A percentile compares a stretch with the other conserved stretches of the same genome.
Evolutionary conservation across 2,329 filamentous ascomycete genomes (phyloP).

Genomic region (Blastomyces gilchristii): DNA sequence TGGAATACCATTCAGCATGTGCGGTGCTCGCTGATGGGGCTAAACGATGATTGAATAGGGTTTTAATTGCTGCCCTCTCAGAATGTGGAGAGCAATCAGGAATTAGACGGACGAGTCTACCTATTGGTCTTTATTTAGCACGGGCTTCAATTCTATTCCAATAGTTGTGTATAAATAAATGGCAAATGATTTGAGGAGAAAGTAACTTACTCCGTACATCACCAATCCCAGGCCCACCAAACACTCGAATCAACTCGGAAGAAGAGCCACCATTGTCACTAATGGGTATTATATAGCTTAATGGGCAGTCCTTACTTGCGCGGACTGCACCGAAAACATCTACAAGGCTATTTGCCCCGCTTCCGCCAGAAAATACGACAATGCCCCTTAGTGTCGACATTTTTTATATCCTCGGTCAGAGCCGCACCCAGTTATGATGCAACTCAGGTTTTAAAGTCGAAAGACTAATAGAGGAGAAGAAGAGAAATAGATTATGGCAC

Average conservation of each 20-base stretch:
- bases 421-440: neutral
- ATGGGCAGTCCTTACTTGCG: slow-evolving; percentile 53
- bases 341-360: slow-evolving; percentile 86
- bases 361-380: slow-evolving; percentile 83
- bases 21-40: slow-evolving; percentile 52
- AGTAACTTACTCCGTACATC: slow-evolving; percentile 59
- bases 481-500: neutral
- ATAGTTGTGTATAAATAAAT: neutral
- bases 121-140: slow-evolving; percentile 36
- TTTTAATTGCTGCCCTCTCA: slow-evolving; percentile 65
- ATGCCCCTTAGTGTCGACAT: slow-evolving; percentile 43
- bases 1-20: slow-evolving; percentile 71
- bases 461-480: neutral
- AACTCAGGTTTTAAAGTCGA: neutral
- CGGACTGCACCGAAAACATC: slow-evolving; percentile 69
- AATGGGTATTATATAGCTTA: slow-evolving; percentile 87
- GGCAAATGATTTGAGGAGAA: too few species aligned
- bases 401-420: neutral
- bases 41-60: slow-evolving; percentile 79
- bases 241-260: slow-evolving; percentile 85
- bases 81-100: slow-evolving; percentile 51
- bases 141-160: neutral
- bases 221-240: slow-evolving; percentile 80
- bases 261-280: slow-evolving; percentile 93
- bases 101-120: slow-evolving; percentile 81